Base-by-base conservation (phyloP, 345 rosid genomes). In the Salix udensis region DNA sequence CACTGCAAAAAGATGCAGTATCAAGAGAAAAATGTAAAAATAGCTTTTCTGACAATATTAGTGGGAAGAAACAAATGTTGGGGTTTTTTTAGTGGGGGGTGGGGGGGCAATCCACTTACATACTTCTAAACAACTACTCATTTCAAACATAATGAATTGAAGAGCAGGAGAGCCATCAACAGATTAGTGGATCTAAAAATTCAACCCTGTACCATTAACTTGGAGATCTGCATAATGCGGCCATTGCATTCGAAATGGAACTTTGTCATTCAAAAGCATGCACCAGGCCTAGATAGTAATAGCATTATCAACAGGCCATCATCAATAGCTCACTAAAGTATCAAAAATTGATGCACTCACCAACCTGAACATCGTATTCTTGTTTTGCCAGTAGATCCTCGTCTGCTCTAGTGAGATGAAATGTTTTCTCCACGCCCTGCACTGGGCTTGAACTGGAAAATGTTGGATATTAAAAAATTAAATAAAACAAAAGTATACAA, bases 201-300 rank as follows among this genome's bases (percentile, higher is more conserved):
- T 58, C 12, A 55, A 60, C 13, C 66, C 39, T 88, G 76, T 94
- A 96, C 99, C 99, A 87, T 96, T 96, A 80, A 94, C 84, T 82
- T 92, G 99, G 75, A 96, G 87, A 78, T 96, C 97, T 69, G 96
- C 88, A 86, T 79, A 85, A 62, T 96, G 97, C 11, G 99, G 99
- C 99, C 99, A 96, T 71, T 94, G 99, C 96, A 96, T 91, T 91
- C 99, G 88, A 77, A 84, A 96, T 50, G 90, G 80, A 75, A 96
- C 99, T 85, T 92, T 94, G 85, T 96, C 98, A 82, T 94, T 96
- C 82, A 96, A 82, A 83, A 96, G 99, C 97, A 96, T 92, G 82
- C 99, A 96, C 99, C 99, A 96, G 23, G 93, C 97, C 98, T 94
- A 60, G 34, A 74, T 37, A n/a, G 42, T 15, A 34, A 68, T 42